Conservation (phyloP, 345 rosid species). For the Syzygium jambos region DNA sequence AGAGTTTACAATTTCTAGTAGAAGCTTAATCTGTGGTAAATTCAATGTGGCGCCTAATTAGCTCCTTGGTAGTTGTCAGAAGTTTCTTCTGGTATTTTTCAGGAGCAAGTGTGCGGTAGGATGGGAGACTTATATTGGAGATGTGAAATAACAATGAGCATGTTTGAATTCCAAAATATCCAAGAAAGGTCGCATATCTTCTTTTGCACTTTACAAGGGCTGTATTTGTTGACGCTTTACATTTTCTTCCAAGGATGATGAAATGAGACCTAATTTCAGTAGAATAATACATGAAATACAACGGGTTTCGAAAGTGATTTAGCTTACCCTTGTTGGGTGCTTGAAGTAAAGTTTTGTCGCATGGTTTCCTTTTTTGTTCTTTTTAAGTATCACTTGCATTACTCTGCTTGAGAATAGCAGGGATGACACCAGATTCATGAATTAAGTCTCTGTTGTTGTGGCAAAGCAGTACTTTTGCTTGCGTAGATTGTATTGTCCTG, state of each 20-base stretch:
- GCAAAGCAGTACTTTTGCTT: neutral
- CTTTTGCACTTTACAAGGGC: neutral
- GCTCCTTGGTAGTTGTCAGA: neutral
- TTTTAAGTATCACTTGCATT: neutral
- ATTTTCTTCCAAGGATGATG: neutral
- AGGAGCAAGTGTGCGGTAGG: neutral
- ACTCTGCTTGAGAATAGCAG: neutral
- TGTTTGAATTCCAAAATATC: neutral
- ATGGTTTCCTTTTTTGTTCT: neutral
- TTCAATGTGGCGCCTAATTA: neutral
- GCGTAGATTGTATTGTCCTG: neutral
- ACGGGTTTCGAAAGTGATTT: neutral
- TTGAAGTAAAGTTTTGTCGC: neutral
- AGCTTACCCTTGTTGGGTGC: neutral
- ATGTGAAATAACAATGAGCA: neutral
- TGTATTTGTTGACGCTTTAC: neutral
- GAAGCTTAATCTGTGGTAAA: neutral
- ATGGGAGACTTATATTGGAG: neutral
- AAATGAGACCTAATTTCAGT: neutral
- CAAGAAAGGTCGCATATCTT: neutral
- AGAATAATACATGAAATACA: neutral
- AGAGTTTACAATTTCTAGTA: neutral
- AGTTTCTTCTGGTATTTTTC: too few relatives aligned
- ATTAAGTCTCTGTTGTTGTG: neutral
- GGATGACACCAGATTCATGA: neutral